A percentile compares a stretch with the other conserved stretches of the same genome.
phyloP scores from a whole-genome alignment of 2,329 filamentous ascomycete species.

The Paradendryphiella salina region DNA sequence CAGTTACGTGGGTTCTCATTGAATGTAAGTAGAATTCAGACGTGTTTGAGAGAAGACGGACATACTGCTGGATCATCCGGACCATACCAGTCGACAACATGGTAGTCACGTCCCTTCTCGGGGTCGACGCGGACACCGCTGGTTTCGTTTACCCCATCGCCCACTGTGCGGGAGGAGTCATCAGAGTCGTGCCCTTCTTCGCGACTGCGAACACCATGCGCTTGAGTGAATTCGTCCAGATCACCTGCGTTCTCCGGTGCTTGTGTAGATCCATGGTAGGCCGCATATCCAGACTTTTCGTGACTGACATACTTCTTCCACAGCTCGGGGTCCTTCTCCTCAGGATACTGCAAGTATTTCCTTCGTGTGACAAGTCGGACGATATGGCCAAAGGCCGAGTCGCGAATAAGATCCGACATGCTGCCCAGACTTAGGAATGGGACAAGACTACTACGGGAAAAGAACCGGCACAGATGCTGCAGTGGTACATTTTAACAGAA shows the following conservation, averaged over 20 bases:
- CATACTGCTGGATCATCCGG: conserved; percentile 50
- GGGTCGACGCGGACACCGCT: conserved; percentile 53
- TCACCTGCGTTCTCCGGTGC: conserved; percentile 36
- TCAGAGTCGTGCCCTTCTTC: conserved; percentile 15
- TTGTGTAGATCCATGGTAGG: conserved; percentile 50
- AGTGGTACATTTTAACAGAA: neutral
- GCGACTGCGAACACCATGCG: conserved; percentile 14
- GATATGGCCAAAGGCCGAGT: conserved; percentile 40
- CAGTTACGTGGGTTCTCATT: conserved; percentile 54
- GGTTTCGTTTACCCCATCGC: conserved; percentile 33
- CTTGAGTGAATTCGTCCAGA: conserved; percentile 25
- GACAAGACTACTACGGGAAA: neutral
- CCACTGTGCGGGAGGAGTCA: conserved; percentile 20
- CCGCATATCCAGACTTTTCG: conserved; percentile 55
- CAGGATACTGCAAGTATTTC: conserved; percentile 50
- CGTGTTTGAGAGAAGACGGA: neutral
- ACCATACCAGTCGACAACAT: conserved; percentile 58
- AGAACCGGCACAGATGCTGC: neutral
- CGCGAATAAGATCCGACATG: conserved; percentile 27
- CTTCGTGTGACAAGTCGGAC: conserved; percentile 48
- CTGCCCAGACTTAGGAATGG: neutral
- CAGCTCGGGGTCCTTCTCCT: conserved; percentile 54
- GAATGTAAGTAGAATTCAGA: neutral
- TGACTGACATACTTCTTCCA: conserved; percentile 56
- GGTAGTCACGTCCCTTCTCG: conserved; percentile 57